A percentile compares a stretch with the other conserved stretches of the same genome.
Conservation (phyloP, 2,329 filamentous ascomycete species). For the Trichothecium sympodiale region DNA sequence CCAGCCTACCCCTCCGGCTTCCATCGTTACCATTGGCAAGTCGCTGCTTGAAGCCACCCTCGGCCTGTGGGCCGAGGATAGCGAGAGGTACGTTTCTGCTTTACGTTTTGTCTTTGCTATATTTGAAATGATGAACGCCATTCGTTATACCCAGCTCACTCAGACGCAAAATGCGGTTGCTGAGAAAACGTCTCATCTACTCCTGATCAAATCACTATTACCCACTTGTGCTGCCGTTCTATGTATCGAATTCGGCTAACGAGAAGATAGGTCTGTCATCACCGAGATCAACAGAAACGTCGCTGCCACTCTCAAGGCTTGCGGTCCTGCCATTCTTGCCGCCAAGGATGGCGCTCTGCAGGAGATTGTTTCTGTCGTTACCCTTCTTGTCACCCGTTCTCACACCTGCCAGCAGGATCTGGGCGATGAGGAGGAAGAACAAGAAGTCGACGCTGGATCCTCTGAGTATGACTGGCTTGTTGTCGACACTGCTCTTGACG, state of each 20-base stretch:
- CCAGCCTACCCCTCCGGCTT: constrained; percentile 64
- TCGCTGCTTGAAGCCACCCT: constrained; percentile 78
- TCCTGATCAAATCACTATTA: constrained; percentile 22
- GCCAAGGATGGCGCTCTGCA: constrained; percentile 58
- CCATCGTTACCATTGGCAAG: constrained; percentile 76
- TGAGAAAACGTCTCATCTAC: constrained; percentile 60
- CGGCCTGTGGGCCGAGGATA: constrained; percentile 78
- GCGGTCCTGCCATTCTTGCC: constrained; percentile 74
- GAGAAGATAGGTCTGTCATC: constrained; percentile 58
- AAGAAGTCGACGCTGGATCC: constrained; percentile 61
- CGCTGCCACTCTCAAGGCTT: constrained; percentile 79
- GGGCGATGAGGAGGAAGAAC: constrained; percentile 67
- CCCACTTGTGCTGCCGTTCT: constrained; percentile 6
- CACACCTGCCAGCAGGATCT: constrained; percentile 91
- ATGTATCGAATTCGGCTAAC: constrained; percentile 27
- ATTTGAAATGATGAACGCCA: constrained; percentile 67
- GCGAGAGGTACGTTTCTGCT: constrained; percentile 68
- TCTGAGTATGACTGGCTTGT: constrained; percentile 98
- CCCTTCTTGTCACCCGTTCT: constrained; percentile 73
- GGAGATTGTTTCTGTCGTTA: constrained; percentile 64
- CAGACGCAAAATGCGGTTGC: constrained; percentile 83
- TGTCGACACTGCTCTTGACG: constrained; percentile 87
- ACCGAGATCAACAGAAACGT: constrained; percentile 94
- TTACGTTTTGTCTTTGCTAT: constrained; percentile 10
- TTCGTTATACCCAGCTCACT: constrained; percentile 99